phyloP scores from a whole-genome alignment of 2,329 filamentous ascomycete species.

The Aspergillus tanneri region DNA sequence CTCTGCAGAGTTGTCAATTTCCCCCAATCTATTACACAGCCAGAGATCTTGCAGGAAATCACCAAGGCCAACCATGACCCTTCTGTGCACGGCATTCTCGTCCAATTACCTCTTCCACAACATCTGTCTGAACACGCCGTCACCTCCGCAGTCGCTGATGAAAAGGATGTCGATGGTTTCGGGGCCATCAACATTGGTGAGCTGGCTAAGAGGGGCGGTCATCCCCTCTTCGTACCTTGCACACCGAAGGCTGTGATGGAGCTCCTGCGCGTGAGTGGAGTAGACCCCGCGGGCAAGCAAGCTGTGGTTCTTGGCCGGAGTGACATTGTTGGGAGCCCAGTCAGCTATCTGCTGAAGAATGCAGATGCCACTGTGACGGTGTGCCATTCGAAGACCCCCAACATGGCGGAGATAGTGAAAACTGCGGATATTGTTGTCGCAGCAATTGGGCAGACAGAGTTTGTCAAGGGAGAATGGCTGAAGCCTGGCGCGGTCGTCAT shows the following conservation, averaged over 20 bases:
- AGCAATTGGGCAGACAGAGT: conserved; percentile 82
- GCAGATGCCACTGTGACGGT: conserved; percentile 95
- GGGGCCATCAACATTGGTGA: conserved; percentile 93
- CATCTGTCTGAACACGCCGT: conserved; percentile 87
- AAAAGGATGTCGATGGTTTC: conserved; percentile 98
- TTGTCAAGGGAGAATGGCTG: conserved; percentile 92
- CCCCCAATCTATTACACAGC: conserved; percentile 75
- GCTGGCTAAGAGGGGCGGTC: conserved; percentile 89
- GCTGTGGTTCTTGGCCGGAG: conserved; percentile 92
- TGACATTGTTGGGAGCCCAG: conserved; percentile 95
- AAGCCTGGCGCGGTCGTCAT: conserved; percentile 95
- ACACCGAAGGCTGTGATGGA: conserved; percentile 98
- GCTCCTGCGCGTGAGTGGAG: conserved; percentile 76
- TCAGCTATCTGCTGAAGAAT: conserved; percentile 92
- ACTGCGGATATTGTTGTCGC: conserved; percentile 86
- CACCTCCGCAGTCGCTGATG: conserved; percentile 84
- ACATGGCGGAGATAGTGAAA: conserved; percentile 72
- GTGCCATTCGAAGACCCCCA: conserved; percentile 84
- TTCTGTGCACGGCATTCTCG: conserved; percentile 83
- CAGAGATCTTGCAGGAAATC: conserved; percentile 82
- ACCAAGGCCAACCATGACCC: conserved; percentile 81
- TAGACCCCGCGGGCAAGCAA: conserved; percentile 83
- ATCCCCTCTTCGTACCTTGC: conserved; percentile 87
- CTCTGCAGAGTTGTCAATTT: conserved; percentile 82
- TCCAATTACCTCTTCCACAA: conserved; percentile 85